These are phyloP conservation scores for Psilocybe cubensis DNA, from an alignment of 768 basidiomycete species.

Conservation along the genomic window DNA sequence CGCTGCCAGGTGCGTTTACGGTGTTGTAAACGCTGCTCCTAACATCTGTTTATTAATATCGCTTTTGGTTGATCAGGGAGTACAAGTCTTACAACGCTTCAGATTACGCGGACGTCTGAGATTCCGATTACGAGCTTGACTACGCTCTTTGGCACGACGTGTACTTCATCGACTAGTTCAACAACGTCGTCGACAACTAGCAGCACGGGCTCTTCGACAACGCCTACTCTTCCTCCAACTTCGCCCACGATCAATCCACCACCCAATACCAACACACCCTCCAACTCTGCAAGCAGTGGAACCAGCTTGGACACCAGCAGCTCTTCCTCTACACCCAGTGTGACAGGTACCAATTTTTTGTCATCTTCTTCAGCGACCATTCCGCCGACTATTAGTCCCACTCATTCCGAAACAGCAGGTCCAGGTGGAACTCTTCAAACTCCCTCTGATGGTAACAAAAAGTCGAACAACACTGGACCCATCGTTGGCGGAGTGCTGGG, in stretches of 20 bases:
- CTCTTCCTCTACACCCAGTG: conserved; percentile 1
- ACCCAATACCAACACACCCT: conserved; percentile 10
- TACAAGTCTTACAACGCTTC: conserved; percentile 17
- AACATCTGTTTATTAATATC: neutral
- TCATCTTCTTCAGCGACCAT: conserved; percentile 1
- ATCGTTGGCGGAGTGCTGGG: conserved; percentile 33
- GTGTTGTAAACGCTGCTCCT: neutral
- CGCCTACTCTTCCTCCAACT: conserved; percentile 7
- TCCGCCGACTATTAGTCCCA: conserved; percentile 9
- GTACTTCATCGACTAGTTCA: conserved; percentile 11
- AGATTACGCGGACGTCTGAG: conserved; percentile 21
- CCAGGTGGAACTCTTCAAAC: conserved; percentile 5
- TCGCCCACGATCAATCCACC: conserved; percentile 8
- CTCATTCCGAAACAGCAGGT: conserved; percentile 4
- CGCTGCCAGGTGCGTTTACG: conserved; percentile 22
- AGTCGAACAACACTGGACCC: conserved; percentile 21
- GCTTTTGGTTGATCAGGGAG: conserved; percentile 13
- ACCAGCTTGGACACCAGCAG: neutral
- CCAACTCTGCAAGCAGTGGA: neutral
- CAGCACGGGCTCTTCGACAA: conserved; percentile 8
- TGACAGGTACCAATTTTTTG: conserved; percentile 4
- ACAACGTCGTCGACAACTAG: conserved; percentile 4
- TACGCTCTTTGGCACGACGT: conserved; percentile 29
- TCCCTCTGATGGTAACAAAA: conserved; percentile 9
- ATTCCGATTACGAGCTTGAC: conserved; percentile 22